Percentiles rank a stretch among this genome's conserved stretches.
Evolutionary conservation across 2,329 filamentous ascomycete genomes (phyloP).

Genomic region (Diaporthe amygdali): DNA sequence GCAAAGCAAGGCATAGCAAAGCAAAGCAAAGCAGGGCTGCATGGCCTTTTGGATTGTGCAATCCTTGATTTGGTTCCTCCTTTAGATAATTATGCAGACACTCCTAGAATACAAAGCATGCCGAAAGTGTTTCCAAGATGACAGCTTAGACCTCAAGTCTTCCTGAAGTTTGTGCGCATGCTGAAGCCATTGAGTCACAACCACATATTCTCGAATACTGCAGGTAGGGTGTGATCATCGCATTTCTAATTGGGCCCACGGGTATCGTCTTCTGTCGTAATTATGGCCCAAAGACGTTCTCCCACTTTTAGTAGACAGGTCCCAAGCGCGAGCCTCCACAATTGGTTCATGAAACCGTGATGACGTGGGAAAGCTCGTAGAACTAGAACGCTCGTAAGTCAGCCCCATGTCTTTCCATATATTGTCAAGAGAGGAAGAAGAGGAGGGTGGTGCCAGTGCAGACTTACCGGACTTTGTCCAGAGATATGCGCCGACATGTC

Average conservation of each 20-base stretch:
- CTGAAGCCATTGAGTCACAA: not conserved
- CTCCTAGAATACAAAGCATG: not conserved
- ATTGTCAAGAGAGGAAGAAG: not conserved
- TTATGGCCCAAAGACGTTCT: not conserved
- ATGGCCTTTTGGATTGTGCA: not conserved
- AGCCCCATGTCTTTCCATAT: not conserved
- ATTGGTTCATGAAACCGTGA: not conserved
- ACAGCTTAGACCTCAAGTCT: not conserved
- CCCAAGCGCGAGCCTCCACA: not conserved
- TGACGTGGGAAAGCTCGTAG: not conserved
- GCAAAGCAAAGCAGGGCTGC: not conserved
- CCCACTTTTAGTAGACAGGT: not conserved
- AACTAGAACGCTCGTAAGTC: not conserved
- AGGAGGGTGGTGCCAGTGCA: not conserved
- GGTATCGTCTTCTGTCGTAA: not conserved
- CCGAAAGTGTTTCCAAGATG: not conserved
- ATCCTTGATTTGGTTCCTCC: not conserved
- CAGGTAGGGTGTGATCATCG: not conserved
- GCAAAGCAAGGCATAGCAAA: not conserved
- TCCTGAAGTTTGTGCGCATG: not conserved
- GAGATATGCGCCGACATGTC: slow-evolving; percentile 24
- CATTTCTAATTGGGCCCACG: not conserved
- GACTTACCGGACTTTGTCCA: not conserved
- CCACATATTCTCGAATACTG: no score
- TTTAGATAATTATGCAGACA: not conserved